Conservation (phyloP, 345 rosid species). For the Hibiscus syriacus region DNA sequence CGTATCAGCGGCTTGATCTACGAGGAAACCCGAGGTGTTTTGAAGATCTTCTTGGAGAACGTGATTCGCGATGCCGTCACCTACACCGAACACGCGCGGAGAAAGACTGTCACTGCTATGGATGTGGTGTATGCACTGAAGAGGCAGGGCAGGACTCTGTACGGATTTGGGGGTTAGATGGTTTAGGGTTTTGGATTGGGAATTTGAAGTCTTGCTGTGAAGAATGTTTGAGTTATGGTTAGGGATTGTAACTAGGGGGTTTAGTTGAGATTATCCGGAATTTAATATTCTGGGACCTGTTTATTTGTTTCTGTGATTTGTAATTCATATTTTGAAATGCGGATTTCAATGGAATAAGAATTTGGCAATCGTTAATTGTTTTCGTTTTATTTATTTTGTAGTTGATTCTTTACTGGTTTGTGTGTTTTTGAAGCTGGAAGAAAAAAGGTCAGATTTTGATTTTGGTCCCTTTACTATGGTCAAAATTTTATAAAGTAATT, state of each 20-base stretch:
- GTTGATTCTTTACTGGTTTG: too few species aligned
- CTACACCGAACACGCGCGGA: constrained; percentile 50
- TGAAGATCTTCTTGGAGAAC: constrained; percentile 50
- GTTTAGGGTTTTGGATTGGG: not conserved
- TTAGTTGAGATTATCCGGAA: not conserved
- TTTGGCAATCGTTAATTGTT: not conserved
- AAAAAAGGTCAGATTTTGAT: too few species aligned
- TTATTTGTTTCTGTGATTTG: not conserved
- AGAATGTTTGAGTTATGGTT: constrained; percentile 12
- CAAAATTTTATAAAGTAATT: too few species aligned
- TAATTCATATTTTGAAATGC: too few species aligned
- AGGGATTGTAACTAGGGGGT: not conserved
- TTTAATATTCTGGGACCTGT: not conserved
- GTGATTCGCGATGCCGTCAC: constrained; percentile 49
- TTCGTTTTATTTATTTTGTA: too few species aligned
- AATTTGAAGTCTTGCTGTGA: constrained; percentile 31
- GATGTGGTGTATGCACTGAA: constrained; percentile 52
- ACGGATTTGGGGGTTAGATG: constrained; percentile 43
- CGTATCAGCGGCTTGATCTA: constrained; percentile 51
- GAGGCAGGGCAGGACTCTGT: constrained; percentile 56
- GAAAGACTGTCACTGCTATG: constrained; percentile 63
- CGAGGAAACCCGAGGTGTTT: constrained; percentile 50
- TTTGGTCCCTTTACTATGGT: too few species aligned
- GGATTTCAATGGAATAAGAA: not conserved
- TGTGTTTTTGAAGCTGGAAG: too few species aligned